Evolutionary conservation across 495 filamentous ascomycete species (phyloP).

Genomic region (Sordaria brevicollis): DNA sequence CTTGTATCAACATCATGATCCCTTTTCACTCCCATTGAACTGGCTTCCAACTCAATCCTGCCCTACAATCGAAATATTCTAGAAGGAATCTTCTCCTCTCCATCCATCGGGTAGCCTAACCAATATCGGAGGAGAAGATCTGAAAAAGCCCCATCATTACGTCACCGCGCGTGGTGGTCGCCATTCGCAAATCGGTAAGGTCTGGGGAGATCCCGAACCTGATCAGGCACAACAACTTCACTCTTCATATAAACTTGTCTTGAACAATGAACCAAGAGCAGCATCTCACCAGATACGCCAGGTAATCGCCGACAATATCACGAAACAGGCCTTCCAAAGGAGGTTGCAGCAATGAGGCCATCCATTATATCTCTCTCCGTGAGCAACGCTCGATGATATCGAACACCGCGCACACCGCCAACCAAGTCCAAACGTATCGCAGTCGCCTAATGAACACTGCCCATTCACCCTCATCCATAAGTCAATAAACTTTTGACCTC

Average conservation of each 20-base stretch:
- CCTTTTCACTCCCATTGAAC: not conserved
- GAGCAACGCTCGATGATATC: not conserved
- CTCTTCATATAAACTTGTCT: not conserved
- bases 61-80: not conserved
- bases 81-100: no score
- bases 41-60: not conserved
- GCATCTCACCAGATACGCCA: not conserved
- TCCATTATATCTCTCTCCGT: not conserved
- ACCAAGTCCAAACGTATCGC: not conserved
- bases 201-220: not conserved
- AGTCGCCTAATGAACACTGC: not conserved
- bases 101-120: not conserved
- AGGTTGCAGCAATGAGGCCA: not conserved
- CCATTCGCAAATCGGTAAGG: not conserved
- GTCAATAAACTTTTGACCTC: not conserved
- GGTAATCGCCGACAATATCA: not conserved
- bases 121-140: not conserved
- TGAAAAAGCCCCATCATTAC: not conserved
- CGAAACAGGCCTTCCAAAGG: not conserved
- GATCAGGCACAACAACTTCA: not conserved
- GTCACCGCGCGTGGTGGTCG: not conserved
- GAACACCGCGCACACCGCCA: not conserved
- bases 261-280: not conserved
- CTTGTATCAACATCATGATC: not conserved
- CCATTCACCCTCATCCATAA: not conserved